Evolutionary conservation across 2,329 filamentous ascomycete species (phyloP), one percentile per base, ranked within the genome.

Genomic region (Trichothecium sympodiale): DNA sequence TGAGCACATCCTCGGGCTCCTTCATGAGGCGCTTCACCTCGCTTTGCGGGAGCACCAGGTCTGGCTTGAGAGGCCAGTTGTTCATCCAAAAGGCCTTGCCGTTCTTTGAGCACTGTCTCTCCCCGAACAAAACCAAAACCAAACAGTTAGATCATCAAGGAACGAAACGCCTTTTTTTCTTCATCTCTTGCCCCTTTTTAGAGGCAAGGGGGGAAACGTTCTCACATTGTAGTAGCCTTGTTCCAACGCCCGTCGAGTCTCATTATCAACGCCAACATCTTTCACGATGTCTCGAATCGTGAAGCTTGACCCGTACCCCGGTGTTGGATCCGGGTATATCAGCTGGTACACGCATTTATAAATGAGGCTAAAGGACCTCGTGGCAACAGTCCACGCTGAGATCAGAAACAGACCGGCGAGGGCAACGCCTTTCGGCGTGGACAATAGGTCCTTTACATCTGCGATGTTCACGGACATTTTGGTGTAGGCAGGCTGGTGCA

Each of bases 31-130:
- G 31, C 31, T 17, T n/a, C n/a, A 33, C 17, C 17, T 33, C 31
- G 14, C n/a, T 33, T 7, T n/a, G 31, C 5, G 31, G 31, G 13
- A 33, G 31, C 14, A 33, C 31, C 31, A 33, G 17, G 17, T 33
- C 31, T 8, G 31, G 17, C n/a, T 16, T 20, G 14, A 33, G 17
- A 5, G 31, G 31, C n/a, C n/a, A 33, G 31, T 33, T 33, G 31
- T 33, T 33, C 31, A 33, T 33, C 31, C 31, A 33, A 17, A 33
- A 33, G 17, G 31, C 31, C 31, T 33, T 33, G 14, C 31, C 31
- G 17, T 20, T 33, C 17, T 33, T 33, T n/a, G 31, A 16, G 31
- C 17, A 33, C 31, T 25, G n/a, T n/a, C n/a, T n/a, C n/a, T n/a
- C n/a, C n/a, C n/a, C n/a, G n/a, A n/a, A n/a, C n/a, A n/a, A n/a